Base-by-base conservation (phyloP, 805 yeast species). In the Pachysolen tannophilus region DNA sequence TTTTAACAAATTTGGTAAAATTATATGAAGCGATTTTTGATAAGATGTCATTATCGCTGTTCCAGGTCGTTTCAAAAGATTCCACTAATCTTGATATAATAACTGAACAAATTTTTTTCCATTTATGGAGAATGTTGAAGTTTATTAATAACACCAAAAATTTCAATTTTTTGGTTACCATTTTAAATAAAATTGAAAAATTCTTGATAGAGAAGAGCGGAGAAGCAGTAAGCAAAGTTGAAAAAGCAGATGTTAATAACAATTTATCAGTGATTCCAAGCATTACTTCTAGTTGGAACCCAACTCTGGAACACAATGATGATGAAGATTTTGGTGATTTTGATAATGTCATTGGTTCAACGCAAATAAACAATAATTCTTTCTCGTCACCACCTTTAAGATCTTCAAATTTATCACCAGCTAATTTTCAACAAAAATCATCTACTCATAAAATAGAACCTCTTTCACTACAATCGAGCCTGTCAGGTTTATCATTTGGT, bases 101-200 rank as follows among this genome's bases (percentile, higher is more conserved):
- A 6, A 35, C 49, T 33, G 53, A 53, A 27, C 48, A 51, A 10
- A 32, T 60, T 1, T 58, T 53, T 30, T 58, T 60, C 39, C 52
- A 58, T 35, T 36, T 58, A 8, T 60, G 65, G 65, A 58, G 52
- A 23, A 39, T 60, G 19, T 38, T 48, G 14, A 46, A 44, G 30
- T 50, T 39, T 39, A 44, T 55, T 17, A 35, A 43, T 9, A 42
- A 41, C 14, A 39, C 37, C 14, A 23, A 30, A 3, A 35, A 56
- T 23, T 43, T 44, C 20, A 33, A 20, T 6, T 37, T 44, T 6
- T 50, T 53, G 24, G 31, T 30, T 7, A 38, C 40, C 16, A 26
- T 47, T 2, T 17, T 30, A 8, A 30, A 37, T 9, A 41, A 43
- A 19, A 38, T 50, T 3, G 55, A 53, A 28, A 16, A 8, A 4